Evolutionary conservation across 306 rosid genomes (phyloP).

Genomic region (Gleditsia sinensis): DNA sequence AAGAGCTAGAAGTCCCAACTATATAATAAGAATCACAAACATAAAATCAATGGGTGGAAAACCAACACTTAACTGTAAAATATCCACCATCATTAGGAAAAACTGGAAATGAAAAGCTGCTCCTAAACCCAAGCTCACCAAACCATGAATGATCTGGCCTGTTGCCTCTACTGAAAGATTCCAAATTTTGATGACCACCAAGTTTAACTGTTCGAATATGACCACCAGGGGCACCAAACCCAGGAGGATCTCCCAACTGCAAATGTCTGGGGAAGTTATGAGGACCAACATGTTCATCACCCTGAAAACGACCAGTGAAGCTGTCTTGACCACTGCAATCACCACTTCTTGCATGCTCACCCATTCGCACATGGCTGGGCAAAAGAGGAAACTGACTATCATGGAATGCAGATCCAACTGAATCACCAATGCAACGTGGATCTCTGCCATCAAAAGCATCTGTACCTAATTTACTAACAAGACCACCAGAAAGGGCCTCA

Average conservation of each 20-base stretch:
- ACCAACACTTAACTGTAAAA: conserved; percentile 70
- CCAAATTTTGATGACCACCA: conserved; percentile 65
- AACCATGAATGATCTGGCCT: conserved; percentile 69
- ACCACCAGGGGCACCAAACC: conserved; percentile 70
- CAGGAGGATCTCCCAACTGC: conserved; percentile 59
- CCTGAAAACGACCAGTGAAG: conserved; percentile 50
- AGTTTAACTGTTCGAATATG: conserved; percentile 65
- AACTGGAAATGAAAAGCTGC: conserved; percentile 78
- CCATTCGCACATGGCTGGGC: conserved; percentile 66
- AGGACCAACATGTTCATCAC: conserved; percentile 76
- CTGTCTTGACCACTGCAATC: conserved; percentile 68
- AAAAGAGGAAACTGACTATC: conserved; percentile 67
- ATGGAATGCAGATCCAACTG: conserved; percentile 52
- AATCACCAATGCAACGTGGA: conserved; percentile 63
- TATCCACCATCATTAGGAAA: conserved; percentile 70
- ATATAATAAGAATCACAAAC: conserved; percentile 11
- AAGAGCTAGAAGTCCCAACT: not conserved
- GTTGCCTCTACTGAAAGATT: conserved; percentile 61
- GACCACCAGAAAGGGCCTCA: conserved; percentile 56
- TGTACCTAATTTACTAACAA: conserved; percentile 42
- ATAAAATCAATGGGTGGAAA: not conserved
- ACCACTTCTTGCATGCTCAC: conserved; percentile 66
- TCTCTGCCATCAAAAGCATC: conserved; percentile 83
- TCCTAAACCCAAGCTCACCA: conserved; percentile 98
- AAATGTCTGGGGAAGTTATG: conserved; percentile 63